Conservation (phyloP, 129 eudicot species). For the Gnaphalium uliginosum region DNA sequence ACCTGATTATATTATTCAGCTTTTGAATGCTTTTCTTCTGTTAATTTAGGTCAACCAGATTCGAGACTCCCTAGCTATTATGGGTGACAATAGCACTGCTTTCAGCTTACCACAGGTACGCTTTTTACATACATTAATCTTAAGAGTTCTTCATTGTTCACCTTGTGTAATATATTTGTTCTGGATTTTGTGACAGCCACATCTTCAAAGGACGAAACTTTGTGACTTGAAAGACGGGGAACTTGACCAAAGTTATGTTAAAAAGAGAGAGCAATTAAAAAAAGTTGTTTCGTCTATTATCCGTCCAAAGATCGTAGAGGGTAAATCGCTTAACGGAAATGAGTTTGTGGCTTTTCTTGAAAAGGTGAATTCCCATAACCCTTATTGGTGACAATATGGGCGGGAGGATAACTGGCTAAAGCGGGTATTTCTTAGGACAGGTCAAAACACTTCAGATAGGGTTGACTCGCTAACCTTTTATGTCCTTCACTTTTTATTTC, state of each 20-base stretch:
- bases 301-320: conserved; percentile 93
- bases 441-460: not conserved
- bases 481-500: not conserved
- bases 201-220: conserved; percentile 90
- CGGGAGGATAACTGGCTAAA: not conserved
- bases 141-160: not conserved
- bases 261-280: conserved; percentile 77
- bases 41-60: conserved; percentile 82
- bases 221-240: conserved; percentile 91
- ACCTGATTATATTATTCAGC: conserved; percentile 5
- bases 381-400: not conserved
- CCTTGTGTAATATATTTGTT: conserved; percentile 19
- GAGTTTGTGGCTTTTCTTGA: conserved; percentile 85
- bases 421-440: not conserved
- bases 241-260: conserved; percentile 75
- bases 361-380: conserved; percentile 52
- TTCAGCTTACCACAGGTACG: conserved; percentile 95
- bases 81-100: conserved; percentile 99
- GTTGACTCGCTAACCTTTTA: conserved; percentile 2
- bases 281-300: conserved; percentile 68
- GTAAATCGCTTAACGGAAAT: conserved; percentile 77
- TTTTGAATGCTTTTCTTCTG: conserved; percentile 1
- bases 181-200: conserved; percentile 60
- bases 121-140: conserved; percentile 10
- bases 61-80: conserved; percentile 85